Conservation (phyloP, 176 grass and related monocot species). For the Ananas comosus region DNA sequence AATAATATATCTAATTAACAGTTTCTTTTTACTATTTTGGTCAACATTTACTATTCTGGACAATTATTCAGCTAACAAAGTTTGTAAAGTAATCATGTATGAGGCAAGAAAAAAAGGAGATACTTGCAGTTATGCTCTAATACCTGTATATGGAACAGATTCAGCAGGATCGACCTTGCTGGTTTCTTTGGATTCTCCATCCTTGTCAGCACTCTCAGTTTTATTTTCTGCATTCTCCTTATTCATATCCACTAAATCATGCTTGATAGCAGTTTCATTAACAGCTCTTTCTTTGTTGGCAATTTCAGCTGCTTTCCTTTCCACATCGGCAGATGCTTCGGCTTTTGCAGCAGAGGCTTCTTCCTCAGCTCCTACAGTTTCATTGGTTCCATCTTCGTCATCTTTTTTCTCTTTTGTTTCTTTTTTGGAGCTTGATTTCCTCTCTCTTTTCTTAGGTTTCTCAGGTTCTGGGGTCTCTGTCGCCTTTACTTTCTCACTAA, state of each 20-base stretch:
- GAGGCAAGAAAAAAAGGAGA: no score
- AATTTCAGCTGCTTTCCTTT: conserved; percentile 49
- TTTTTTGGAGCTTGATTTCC: conserved; percentile 40
- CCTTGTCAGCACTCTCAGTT: conserved; percentile 16
- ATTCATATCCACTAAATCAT: not conserved
- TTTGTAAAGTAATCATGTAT: no score
- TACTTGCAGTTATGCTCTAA: not conserved
- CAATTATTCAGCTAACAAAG: no score
- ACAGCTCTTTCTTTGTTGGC: conserved; percentile 26
- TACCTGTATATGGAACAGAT: conserved; percentile 8
- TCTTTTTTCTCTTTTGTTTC: conserved; percentile 43
- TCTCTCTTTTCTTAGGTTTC: conserved; percentile 51
- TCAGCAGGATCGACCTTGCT: not conserved
- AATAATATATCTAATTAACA: no score
- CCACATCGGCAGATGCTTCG: conserved; percentile 24
- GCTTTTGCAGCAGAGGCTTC: conserved; percentile 26
- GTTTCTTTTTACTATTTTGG: no score
- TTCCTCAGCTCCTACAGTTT: conserved; percentile 25
- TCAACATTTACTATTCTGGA: no score
- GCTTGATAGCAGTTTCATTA: conserved; percentile 1
- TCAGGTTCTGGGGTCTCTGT: conserved; percentile 65
- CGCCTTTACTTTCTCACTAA: conserved; percentile 78
- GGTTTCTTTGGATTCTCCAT: conserved; percentile 14
- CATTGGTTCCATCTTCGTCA: conserved; percentile 21
- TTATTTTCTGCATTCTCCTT: conserved; percentile 12